A percentile compares a stretch with the other conserved stretches of the same genome.
Conservation (phyloP, 2,329 filamentous ascomycete genomes). For the Ceratocystis lukuohia region DNA sequence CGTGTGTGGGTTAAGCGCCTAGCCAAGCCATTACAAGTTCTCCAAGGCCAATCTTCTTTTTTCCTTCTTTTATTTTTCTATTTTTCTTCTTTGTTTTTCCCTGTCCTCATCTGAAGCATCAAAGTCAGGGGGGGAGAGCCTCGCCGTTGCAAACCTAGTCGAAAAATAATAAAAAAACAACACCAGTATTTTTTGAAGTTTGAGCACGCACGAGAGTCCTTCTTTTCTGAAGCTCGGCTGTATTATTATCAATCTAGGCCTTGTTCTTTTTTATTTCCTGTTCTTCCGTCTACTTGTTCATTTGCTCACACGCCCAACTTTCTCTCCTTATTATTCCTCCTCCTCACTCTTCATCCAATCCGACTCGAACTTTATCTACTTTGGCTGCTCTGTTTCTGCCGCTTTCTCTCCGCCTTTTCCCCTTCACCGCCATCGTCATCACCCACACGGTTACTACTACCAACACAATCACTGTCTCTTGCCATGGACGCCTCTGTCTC, state of each 20-base stretch:
- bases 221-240: not conserved
- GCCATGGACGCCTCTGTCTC: not conserved
- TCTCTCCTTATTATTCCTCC: not conserved
- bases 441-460: not conserved
- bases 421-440: conserved; percentile 1
- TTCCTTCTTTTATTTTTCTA: conserved; percentile 1
- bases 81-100: not conserved
- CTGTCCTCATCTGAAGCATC: conserved; percentile 6
- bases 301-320: not conserved
- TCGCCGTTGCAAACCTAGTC: conserved; percentile 3
- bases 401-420: not conserved
- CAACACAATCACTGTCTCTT: not conserved
- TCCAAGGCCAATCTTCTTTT: not conserved
- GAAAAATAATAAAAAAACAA: conserved; percentile 3
- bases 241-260: conserved; percentile 6
- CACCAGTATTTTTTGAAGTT: not conserved
- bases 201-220: conserved; percentile 4
- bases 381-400: not conserved
- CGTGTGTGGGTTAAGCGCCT: conserved; percentile 9
- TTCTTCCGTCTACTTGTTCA: conserved; percentile 1
- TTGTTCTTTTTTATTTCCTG: not conserved
- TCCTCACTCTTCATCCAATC: not conserved
- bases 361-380: not conserved
- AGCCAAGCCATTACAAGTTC: conserved; percentile 11
- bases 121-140: conserved; percentile 9